phyloP scores from a whole-genome alignment of 805 yeast species.

The Priceomyces castillae region DNA sequence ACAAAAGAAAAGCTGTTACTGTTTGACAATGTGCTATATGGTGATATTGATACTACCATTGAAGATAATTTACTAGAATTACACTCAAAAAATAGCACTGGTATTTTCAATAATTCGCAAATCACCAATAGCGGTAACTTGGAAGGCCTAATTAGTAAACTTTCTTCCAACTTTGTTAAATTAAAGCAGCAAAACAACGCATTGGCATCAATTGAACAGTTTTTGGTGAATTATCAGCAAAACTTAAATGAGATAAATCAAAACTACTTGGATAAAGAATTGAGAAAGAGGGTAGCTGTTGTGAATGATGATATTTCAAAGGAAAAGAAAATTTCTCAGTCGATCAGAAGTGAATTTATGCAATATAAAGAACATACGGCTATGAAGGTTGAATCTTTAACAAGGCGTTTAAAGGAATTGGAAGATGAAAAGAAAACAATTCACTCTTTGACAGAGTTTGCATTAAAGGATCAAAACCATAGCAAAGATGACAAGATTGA shows the following conservation, averaged over 20 bases:
- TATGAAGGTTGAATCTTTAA: conserved; percentile 4
- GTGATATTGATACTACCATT: conserved; percentile 50
- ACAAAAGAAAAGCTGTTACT: conserved; percentile 16
- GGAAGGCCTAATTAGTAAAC: conserved; percentile 52
- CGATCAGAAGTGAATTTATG: conserved; percentile 15
- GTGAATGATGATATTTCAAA: conserved; percentile 16
- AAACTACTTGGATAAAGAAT: conserved; percentile 19
- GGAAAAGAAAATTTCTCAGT: conserved; percentile 13
- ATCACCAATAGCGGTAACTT: conserved; percentile 55
- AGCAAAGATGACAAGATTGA: not conserved
- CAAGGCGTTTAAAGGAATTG: conserved; percentile 2
- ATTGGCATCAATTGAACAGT: conserved; percentile 52
- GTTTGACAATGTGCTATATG: conserved; percentile 61
- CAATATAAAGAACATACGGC: conserved; percentile 2
- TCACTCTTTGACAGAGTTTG: not conserved
- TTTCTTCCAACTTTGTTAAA: conserved; percentile 54
- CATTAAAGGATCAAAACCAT: not conserved
- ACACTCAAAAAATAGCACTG: conserved; percentile 47
- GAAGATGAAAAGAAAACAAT: conserved; percentile 2
- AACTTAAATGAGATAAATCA: conserved; percentile 25
- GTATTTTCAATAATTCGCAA: conserved; percentile 58
- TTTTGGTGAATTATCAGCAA: conserved; percentile 48
- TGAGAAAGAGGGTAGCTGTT: conserved; percentile 11
- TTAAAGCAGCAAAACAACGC: conserved; percentile 59
- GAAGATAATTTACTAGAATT: conserved; percentile 53